These are phyloP conservation scores for Dothiorella sarmentorum DNA, from an alignment of 2,329 filamentous ascomycete genomes.

Conservation along the genomic window DNA sequence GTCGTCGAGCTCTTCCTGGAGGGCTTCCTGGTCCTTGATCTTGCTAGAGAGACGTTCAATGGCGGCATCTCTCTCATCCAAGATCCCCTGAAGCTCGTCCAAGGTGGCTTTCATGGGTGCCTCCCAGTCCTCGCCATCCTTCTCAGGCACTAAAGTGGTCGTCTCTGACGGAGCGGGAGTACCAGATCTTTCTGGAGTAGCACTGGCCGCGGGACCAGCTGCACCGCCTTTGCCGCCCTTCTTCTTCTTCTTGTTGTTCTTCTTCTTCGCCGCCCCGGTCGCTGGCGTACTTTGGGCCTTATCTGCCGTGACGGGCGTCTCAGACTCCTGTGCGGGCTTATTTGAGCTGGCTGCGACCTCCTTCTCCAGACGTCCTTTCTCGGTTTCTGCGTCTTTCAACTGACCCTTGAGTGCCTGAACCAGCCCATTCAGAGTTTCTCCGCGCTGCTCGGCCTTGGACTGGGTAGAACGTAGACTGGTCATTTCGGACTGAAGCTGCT, in stretches of 20 bases:
- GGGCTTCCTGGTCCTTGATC: constrained; percentile 70
- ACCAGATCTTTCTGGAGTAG: constrained; percentile 22
- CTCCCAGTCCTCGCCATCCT: constrained; percentile 23
- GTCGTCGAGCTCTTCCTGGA: constrained; percentile 81
- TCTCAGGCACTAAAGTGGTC: constrained; percentile 22
- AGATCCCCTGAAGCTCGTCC: constrained; percentile 31
- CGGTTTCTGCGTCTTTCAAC: constrained; percentile 51
- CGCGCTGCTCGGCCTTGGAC: constrained; percentile 49
- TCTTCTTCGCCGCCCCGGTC: constrained; percentile 63
- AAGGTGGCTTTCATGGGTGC: constrained; percentile 21
- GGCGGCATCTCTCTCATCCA: constrained; percentile 59
- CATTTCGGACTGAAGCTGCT: constrained; percentile 32
- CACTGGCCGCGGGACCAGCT: constrained; percentile 10
- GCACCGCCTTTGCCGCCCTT: constrained; percentile 57
- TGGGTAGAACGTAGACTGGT: constrained; percentile 29
- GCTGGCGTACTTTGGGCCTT: constrained; percentile 81
- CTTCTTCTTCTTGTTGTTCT: constrained; percentile 80
- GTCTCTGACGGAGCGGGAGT: constrained; percentile 28
- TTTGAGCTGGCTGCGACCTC: constrained; percentile 16
- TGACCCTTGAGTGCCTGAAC: constrained; percentile 54
- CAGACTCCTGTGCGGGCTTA: constrained; percentile 19
- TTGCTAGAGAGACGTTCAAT: constrained; percentile 70
- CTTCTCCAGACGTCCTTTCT: constrained; percentile 34
- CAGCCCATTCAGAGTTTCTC: constrained; percentile 53
- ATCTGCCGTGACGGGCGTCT: constrained; percentile 31